phyloP scores from a whole-genome alignment of 1,139 yeast genomes.

The Meyerozyma carpophila region DNA sequence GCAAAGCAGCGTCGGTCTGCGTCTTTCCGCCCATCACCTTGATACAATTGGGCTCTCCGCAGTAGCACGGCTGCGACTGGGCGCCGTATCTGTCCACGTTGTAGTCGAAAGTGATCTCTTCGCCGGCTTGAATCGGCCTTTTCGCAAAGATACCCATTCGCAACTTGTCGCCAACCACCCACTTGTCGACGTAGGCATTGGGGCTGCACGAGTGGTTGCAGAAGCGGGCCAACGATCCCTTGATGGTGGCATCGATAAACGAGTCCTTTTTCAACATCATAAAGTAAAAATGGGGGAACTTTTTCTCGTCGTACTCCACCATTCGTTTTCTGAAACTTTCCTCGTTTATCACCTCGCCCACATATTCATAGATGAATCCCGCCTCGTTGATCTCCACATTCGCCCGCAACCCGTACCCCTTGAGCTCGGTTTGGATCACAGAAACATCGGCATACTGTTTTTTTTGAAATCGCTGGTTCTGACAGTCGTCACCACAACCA shows the following conservation, averaged over 20 bases:
- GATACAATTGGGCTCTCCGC: conserved; percentile 89
- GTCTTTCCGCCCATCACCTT: conserved; percentile 96
- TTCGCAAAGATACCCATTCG: conserved; percentile 95
- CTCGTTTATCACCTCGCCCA: conserved; percentile 90
- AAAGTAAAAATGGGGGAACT: conserved; percentile 86
- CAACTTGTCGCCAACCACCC: conserved; percentile 90
- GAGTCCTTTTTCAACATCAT: conserved; percentile 96
- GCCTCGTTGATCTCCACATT: conserved; percentile 51
- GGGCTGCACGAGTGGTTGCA: conserved; percentile 95
- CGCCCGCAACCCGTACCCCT: conserved; percentile 89
- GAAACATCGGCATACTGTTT: conserved; percentile 67
- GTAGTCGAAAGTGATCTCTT: conserved; percentile 92
- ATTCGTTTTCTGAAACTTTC: conserved; percentile 64
- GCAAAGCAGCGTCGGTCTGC: conserved; percentile 83
- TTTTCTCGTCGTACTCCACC: conserved; percentile 63
- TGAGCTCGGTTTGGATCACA: conserved; percentile 72
- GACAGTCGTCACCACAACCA: conserved; percentile 74
- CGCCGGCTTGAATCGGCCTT: conserved; percentile 66
- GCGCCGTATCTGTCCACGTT: conserved; percentile 97
- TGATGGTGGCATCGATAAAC: conserved; percentile 88
- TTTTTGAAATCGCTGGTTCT: conserved; percentile 82
- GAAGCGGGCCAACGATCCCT: conserved; percentile 85
- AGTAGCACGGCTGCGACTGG: conserved; percentile 87
- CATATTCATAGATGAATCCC: conserved; percentile 80
- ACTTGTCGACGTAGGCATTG: conserved; percentile 90